Base-by-base conservation (phyloP, 2,329 filamentous ascomycete genomes). In the Hymenoscyphus linearis region DNA sequence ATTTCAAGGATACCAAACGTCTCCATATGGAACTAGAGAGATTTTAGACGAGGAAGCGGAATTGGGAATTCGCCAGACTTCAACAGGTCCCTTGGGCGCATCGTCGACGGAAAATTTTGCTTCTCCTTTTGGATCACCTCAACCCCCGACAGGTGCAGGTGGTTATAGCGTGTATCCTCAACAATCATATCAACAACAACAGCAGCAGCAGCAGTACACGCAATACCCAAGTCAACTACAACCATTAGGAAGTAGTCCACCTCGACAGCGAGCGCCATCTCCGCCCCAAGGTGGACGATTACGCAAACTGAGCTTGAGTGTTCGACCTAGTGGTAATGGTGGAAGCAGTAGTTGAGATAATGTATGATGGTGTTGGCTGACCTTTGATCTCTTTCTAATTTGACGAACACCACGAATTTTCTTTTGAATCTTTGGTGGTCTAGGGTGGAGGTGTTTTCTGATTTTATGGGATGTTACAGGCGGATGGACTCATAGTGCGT, bases 31-130 rank as follows among this genome's bases (percentile, higher is more conserved):
- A 3, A 34, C 10, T 10, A 14, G 31, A 14, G 52, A 59, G 9
- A 50, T 62, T 1, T 14, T 68, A 14, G 68, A 70, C 60, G 68
- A 70, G 60, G 68, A 70, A 54, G 66, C 66, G 7, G 65, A 66
- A 56, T 22, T 70, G 55, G 67, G 67, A 13, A 63, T 66, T 37
- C 59, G 61, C 57, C 27, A 58, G 35, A 62, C 60, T 14, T 34
- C 56, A 3, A 60, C 55, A 4, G 58, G 58, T 5, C 53, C 57
- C 5, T 44, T 59, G 14, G 57, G 31, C 13, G 36, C 22, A 26
- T n/a, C 25, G 26, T 35, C 14, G 26, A 10, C 40, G 14, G 47
- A 40, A 36, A 37, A 27, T 18, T 36, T 52, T 2, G 57, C n/a
- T 13, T 26, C 9, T n/a, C 36, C 35, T 22, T n/a, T 14, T 25